Evolutionary conservation across 1,139 yeast species (phyloP).

Genomic region (Wickerhamiella pararugosa): DNA sequence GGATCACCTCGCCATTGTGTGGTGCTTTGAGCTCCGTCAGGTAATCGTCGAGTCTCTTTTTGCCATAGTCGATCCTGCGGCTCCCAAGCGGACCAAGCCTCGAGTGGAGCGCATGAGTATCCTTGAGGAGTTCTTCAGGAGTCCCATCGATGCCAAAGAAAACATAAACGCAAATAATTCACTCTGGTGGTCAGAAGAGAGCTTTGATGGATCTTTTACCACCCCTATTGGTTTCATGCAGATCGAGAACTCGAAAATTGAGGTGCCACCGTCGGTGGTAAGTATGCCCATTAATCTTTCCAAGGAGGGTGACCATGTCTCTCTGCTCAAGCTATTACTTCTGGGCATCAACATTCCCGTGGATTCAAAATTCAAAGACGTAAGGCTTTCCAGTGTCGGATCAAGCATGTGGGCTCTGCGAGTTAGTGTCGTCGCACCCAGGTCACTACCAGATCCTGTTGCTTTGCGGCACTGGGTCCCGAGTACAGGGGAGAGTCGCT

Average conservation of each 20-base stretch:
- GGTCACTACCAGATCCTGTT: conserved; percentile 5
- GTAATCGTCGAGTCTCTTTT: conserved; percentile 45
- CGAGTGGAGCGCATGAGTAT: conserved; percentile 38
- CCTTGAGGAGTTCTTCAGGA: neutral
- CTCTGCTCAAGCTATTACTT: neutral
- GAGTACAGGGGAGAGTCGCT: conserved; percentile 8
- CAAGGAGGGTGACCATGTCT: neutral
- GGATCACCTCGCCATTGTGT: conserved; percentile 89
- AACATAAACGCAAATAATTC: conserved; percentile 2
- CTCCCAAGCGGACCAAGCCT: conserved; percentile 40
- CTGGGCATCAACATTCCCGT: conserved; percentile 6
- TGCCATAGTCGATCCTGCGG: conserved; percentile 37
- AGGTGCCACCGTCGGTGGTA: too few relatives aligned
- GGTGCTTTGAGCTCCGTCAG: conserved; percentile 84
- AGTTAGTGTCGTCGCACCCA: conserved; percentile 13
- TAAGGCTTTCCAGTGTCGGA: conserved; percentile 10
- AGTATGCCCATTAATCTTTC: conserved; percentile 1
- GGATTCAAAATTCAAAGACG: conserved; percentile 4
- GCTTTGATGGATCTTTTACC: neutral
- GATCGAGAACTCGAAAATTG: neutral
- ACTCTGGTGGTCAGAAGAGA: conserved; percentile 2
- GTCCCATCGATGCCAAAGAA: conserved; percentile 5
- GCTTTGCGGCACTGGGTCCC: conserved; percentile 12
- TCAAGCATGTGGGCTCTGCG: conserved; percentile 12
- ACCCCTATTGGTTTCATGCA: conserved; percentile 4